Evolutionary conservation across 805 yeast species (phyloP).

Genomic region (Candida sonorensis): DNA sequence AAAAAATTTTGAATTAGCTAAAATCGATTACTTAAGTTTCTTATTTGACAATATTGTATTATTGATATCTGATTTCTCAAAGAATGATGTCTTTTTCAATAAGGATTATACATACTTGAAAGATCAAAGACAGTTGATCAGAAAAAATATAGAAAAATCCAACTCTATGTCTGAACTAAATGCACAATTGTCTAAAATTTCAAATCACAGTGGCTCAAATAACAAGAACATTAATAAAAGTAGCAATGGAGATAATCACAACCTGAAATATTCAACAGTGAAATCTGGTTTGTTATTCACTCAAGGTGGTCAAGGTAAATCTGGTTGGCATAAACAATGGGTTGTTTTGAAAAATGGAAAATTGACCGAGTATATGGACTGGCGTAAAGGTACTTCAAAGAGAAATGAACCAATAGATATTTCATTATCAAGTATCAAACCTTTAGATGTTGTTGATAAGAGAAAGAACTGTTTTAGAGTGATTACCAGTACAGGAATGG

Average conservation of each 20-base stretch:
- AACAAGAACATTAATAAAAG: too few species aligned
- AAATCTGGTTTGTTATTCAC: constrained; percentile 47
- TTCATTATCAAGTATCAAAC: constrained; percentile 58
- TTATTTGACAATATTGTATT: constrained; percentile 21
- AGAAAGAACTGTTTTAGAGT: constrained; percentile 66
- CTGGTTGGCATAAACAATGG: constrained; percentile 89
- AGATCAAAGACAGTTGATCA: constrained; percentile 11
- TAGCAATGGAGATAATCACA: too few species aligned
- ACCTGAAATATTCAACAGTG: too few species aligned
- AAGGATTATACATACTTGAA: constrained; percentile 8
- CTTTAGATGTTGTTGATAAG: constrained; percentile 33
- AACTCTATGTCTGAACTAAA: constrained; percentile 25
- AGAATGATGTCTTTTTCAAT: constrained; percentile 10
- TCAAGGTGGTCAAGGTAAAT: constrained; percentile 52
- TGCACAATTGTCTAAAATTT: constrained; percentile 36
- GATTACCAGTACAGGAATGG: constrained; percentile 57
- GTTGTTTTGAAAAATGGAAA: constrained; percentile 65
- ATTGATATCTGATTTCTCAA: constrained; percentile 10
- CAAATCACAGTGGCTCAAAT: too few species aligned
- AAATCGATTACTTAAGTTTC: constrained; percentile 24
- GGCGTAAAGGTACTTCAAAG: constrained; percentile 62
- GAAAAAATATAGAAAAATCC: constrained; percentile 14
- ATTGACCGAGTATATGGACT: constrained; percentile 66
- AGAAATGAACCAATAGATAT: constrained; percentile 65
- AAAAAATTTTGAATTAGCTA: constrained; percentile 25